phyloP scores from a whole-genome alignment of 768 basidiomycete species.

The Leccinum subgranulosum region DNA sequence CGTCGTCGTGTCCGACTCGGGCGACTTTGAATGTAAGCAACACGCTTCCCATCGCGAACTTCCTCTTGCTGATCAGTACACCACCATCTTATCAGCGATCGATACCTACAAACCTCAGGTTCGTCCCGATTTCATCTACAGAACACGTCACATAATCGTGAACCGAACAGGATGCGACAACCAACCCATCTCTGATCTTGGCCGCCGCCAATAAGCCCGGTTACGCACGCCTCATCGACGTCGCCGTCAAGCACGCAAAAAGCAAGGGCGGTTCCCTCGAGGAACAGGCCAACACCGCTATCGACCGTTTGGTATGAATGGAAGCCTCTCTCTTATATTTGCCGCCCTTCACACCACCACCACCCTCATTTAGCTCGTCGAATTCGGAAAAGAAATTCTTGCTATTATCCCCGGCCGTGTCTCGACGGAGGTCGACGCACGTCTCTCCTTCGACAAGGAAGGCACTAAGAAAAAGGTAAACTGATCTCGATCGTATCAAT shows the following conservation, averaged over 20 bases:
- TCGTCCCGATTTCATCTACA: conserved; percentile 21
- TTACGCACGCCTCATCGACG: conserved; percentile 80
- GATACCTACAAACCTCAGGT: conserved; percentile 95
- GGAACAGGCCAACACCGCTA: conserved; percentile 69
- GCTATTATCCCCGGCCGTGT: conserved; percentile 96
- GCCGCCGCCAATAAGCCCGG: conserved; percentile 87
- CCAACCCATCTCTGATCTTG: conserved; percentile 94
- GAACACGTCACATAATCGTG: conserved; percentile 5
- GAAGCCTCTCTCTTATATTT: conserved; percentile 10
- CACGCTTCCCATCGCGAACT: conserved; percentile 1
- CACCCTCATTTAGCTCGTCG: conserved; percentile 68
- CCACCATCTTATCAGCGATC: conserved; percentile 59
- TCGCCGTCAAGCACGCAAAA: conserved; percentile 73
- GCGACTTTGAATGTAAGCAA: conserved; percentile 80
- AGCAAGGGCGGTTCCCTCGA: conserved; percentile 77
- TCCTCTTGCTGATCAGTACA: conserved; percentile 24
- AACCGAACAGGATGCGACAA: conserved; percentile 81
- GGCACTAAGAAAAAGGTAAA: conserved; percentile 82
- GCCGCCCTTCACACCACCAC: conserved; percentile 10
- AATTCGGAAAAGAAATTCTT: conserved; percentile 96
- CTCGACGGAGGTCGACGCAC: conserved; percentile 98
- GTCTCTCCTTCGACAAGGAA: conserved; percentile 94
- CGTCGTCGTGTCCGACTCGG: conserved; percentile 95
- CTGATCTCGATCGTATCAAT: conserved; percentile 13
- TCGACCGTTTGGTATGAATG: conserved; percentile 80